Evolutionary conservation across 257 asterid species (phyloP).

Genomic region (Forsythia viridissima): DNA sequence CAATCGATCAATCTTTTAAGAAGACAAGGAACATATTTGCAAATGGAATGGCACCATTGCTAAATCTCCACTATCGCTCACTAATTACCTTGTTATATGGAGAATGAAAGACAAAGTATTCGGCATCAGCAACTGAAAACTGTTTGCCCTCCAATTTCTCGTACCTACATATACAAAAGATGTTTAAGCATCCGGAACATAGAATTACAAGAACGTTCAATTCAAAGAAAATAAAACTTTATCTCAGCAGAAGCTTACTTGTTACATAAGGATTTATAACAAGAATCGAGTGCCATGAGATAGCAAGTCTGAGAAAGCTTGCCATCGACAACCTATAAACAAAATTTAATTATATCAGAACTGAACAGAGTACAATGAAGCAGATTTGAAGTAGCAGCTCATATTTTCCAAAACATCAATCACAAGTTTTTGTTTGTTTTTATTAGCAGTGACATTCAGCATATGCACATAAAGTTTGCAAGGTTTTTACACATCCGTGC

Average conservation of each 20-base stretch:
- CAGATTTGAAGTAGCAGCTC: not conserved
- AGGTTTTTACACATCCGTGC: conserved; percentile 13
- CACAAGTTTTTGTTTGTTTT: not conserved
- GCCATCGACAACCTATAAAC: conserved; percentile 90
- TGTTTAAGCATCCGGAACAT: conserved; percentile 25
- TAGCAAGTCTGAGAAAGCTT: conserved; percentile 99
- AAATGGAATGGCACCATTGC: not conserved
- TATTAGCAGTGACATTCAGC: conserved; percentile 9
- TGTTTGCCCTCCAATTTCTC: conserved; percentile 82
- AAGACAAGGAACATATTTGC: not conserved
- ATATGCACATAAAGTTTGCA: not conserved
- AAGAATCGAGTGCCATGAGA: conserved; percentile 96
- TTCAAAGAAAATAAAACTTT: not conserved
- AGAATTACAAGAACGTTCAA: not conserved
- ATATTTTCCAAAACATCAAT: not conserved
- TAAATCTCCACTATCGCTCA: conserved; percentile 5
- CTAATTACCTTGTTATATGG: conserved; percentile 93
- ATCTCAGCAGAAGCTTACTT: conserved; percentile 49
- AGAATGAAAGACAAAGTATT: conserved; percentile 89
- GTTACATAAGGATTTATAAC: conserved; percentile 77
- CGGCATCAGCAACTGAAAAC: conserved; percentile 78
- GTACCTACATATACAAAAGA: conserved; percentile 45
- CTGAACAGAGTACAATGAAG: conserved; percentile 3
- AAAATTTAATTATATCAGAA: conserved; percentile 27
- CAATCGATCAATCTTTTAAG: not conserved